Evolutionary conservation across 768 basidiomycete genomes (phyloP), one percentile per base, ranked within the genome.

Genomic region (Mycena rebaudengoi): DNA sequence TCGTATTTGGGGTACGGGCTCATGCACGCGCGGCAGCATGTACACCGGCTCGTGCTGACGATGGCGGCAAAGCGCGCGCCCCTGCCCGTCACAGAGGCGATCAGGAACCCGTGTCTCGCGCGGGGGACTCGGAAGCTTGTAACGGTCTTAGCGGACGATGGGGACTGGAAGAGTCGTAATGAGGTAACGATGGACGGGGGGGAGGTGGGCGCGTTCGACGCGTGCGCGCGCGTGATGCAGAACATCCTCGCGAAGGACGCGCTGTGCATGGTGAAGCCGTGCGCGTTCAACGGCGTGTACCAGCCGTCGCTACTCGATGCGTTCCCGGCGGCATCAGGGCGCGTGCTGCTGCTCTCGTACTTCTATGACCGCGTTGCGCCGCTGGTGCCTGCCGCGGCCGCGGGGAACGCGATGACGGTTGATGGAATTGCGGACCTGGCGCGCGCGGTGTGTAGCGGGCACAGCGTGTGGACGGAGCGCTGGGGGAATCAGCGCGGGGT

Each of bases 1-100:
- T 99, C 97, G 57, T 98, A 98, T 78, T 84, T 99, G 58, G 98
- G 96, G 5, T 99, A 96, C 78, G 98, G 98, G 12, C 82, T 98
- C 30, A 98, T 96, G 95, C 83, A 85, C 25, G 96, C 95, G 25
- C 76, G 97, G 65, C 80, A 84, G 75, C 88, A 90, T 73, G 91
- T 98, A 12, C 95, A 99, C 74, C 88, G 88, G 66, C 79, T 99
- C 50, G 91, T 98, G 30, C 90, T 93, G 18, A 98, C 97, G 76
- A 91, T 95, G 82, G 78, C 82, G 6, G 77, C 82, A 7, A 68
- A 90, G 52, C 79, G 50, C 29, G 40, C 37, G 4, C 63, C 30
- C 10, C 66, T 56, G 4, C 64, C n/a, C 1, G 52, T 29, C 32
- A 13, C 20, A 54, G 39, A 62, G n/a, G n/a, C 64, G 40, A 20